Conservation (phyloP, 2,329 filamentous ascomycete species). For the Fusarium metavorans region DNA sequence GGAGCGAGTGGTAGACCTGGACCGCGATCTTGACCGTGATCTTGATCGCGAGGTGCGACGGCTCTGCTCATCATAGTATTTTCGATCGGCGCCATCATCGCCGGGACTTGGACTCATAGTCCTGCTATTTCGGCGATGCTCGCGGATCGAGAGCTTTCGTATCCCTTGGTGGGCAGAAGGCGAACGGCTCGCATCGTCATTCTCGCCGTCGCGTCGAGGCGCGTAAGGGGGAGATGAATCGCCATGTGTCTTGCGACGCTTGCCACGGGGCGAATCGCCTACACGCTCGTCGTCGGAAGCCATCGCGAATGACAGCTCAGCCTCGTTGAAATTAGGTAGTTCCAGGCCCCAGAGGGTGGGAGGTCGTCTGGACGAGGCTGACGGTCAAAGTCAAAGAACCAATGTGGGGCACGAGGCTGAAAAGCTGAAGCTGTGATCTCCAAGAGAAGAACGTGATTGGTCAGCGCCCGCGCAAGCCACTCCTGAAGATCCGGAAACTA, state of each 20-base stretch:
- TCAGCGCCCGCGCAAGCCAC: constrained; percentile 21
- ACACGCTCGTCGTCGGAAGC: constrained; percentile 43
- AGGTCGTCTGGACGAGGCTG: constrained; percentile 39
- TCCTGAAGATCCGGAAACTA: constrained; percentile 44
- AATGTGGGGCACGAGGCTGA: constrained; percentile 36
- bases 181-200: constrained; percentile 16
- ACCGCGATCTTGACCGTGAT: constrained; percentile 50
- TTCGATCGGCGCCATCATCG: constrained; percentile 37
- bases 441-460: constrained; percentile 27
- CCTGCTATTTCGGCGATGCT: constrained; percentile 33
- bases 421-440: constrained; percentile 1
- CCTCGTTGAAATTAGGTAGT: constrained; percentile 14
- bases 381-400: constrained; percentile 11
- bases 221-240: constrained; percentile 45
- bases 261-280: constrained; percentile 44
- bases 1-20: constrained; percentile 53
- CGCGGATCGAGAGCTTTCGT: constrained; percentile 36
- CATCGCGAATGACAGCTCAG: constrained; percentile 40
- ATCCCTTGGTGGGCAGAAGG: constrained; percentile 15
- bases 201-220: constrained; percentile 36
- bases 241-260: constrained; percentile 50
- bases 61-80: constrained; percentile 45
- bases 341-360: constrained; percentile 13
- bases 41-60: constrained; percentile 48
- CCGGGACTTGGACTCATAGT: constrained; percentile 43